Evolutionary conservation across 495 filamentous ascomycete species (phyloP).

Genomic region (Pyronema domesticum): DNA sequence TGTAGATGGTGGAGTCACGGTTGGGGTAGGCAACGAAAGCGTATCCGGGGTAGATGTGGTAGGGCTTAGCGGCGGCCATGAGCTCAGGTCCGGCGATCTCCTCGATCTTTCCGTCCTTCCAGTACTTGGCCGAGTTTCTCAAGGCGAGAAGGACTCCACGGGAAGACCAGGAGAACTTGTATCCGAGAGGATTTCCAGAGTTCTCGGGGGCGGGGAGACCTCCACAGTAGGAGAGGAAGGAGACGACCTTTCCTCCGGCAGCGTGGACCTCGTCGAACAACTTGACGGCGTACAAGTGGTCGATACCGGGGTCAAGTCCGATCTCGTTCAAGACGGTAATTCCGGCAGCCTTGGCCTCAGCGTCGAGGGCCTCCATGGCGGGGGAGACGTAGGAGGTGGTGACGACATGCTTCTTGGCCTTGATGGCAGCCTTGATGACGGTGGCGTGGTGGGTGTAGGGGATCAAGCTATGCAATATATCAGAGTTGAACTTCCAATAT

Average conservation of each 20-base stretch:
- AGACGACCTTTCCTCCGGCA: slow-evolving; percentile 67
- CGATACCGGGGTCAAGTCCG: slow-evolving; percentile 51
- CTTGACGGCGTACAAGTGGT: slow-evolving; percentile 78
- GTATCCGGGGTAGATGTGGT: slow-evolving; percentile 76
- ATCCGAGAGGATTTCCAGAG: slow-evolving; percentile 82
- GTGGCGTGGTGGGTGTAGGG: slow-evolving; percentile 82
- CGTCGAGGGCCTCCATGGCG: slow-evolving; percentile 77
- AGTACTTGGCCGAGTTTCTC: slow-evolving; percentile 70
- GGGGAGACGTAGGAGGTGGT: slow-evolving; percentile 91
- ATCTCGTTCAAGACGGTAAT: slow-evolving; percentile 99
- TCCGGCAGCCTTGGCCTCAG: slow-evolving; percentile 68
- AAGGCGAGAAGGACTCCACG: slow-evolving; percentile 78
- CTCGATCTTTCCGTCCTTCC: slow-evolving; percentile 51
- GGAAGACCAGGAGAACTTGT: slow-evolving; percentile 83
- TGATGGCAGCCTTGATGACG: slow-evolving; percentile 89
- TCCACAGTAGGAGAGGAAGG: slow-evolving; percentile 78
- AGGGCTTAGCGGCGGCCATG: slow-evolving; percentile 78
- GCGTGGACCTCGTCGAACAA: slow-evolving; percentile 69
- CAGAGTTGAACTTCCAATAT: background rate
- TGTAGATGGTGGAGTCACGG: slow-evolving; percentile 72
- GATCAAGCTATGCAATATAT: slow-evolving; percentile 38
- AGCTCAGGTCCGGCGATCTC: slow-evolving; percentile 44
- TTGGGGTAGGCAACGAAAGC: slow-evolving; percentile 89
- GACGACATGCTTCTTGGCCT: slow-evolving; percentile 84
- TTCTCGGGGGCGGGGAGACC: slow-evolving; percentile 68